Evolutionary conservation across 2,329 filamentous ascomycete genomes (phyloP), one percentile per base, ranked within the genome.

Genomic region (Tolypocladium tropicale): DNA sequence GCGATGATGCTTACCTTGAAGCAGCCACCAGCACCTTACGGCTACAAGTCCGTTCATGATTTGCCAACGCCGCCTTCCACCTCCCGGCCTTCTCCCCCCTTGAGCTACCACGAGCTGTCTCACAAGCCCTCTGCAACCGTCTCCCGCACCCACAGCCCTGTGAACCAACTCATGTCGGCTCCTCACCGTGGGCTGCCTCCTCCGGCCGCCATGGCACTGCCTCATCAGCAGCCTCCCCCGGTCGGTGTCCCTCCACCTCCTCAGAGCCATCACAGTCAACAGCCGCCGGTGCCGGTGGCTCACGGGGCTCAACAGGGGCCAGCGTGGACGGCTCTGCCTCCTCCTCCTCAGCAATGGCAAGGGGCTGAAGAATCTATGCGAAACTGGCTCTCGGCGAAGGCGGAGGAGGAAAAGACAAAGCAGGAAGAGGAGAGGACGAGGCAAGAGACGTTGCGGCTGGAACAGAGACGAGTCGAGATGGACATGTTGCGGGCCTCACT

Each of bases 361-460:
- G 80, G 79, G 52, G 76, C 80, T 36, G 86, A 89, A 64, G 86
- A 90, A 39, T 80, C 83, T 3, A 88, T 89, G 84, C 83, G 80
- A 59, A 80, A 78, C 55, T 91, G 87, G 87, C 74, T 90, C 25
- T 72, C 80, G 55, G 84, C 87, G 54, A 89, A 85, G 68, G 76
- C 82, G 0, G 88, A 91, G 69, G 88, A 91, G 66, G 88, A 91
- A 65, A 83, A 78, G 65, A 79, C 84, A 58, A 84, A 75, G 66
- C 87, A 90, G 70, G 87, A 91, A 70, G 86, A 90, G 70, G 86
- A 90, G 70, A 86, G 79, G 63, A 83, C 80, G 25, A 75, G 75
- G 48, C 81, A 83, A 63, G 88, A 90, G 69, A 74, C 76, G 34
- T 71, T 89, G 48, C 83, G 84, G 30, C 71, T 90, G 34, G 88